A percentile compares a stretch with the other conserved stretches of the same genome.
Evolutionary conservation across 192 early-diverging fungal species (phyloP).

Genomic region (Thamnidium elegans): DNA sequence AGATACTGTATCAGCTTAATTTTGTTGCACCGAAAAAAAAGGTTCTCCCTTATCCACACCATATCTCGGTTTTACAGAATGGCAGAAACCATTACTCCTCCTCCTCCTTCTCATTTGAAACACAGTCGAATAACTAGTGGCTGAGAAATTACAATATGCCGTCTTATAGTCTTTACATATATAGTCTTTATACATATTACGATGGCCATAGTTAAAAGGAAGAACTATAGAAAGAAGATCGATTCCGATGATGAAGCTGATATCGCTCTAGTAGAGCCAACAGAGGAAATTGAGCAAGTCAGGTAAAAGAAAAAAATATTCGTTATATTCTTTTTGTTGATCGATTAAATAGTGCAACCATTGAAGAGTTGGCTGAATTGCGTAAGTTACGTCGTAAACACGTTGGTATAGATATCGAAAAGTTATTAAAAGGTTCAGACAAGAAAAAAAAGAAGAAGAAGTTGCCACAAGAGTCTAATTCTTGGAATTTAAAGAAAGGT

Average conservation of each 20-base stretch:
- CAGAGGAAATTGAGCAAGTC: slow-evolving; percentile 9
- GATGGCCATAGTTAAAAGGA: slow-evolving; percentile 15
- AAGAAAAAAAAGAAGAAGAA: slow-evolving; percentile 49
- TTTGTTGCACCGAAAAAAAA: no score
- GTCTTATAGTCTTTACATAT: no score
- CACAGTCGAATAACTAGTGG: no score
- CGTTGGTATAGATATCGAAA: slow-evolving; percentile 53
- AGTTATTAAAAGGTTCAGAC: slow-evolving; percentile 53
- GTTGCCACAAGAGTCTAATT: slow-evolving; percentile 41
- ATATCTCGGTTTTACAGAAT: no score
- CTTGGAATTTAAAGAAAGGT: slow-evolving; percentile 57
- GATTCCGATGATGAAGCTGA: slow-evolving; percentile 27
- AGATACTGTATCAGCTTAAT: no score
- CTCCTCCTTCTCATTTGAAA: no score
- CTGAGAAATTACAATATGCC: no score
- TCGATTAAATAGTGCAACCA: slow-evolving; percentile 29
- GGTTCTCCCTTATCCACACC: no score
- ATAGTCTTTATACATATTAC: no score
- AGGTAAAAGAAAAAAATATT: slow-evolving; percentile 5
- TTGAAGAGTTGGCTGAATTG: slow-evolving; percentile 58
- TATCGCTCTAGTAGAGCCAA: background rate
- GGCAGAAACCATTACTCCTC: no score
- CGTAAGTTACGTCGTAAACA: slow-evolving; percentile 54
- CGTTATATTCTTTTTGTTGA: background rate
- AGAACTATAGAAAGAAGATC: slow-evolving; percentile 25